Base-by-base conservation (phyloP, 352 stramenopile genomes). In the Pilasporangium apinafurcum region DNA sequence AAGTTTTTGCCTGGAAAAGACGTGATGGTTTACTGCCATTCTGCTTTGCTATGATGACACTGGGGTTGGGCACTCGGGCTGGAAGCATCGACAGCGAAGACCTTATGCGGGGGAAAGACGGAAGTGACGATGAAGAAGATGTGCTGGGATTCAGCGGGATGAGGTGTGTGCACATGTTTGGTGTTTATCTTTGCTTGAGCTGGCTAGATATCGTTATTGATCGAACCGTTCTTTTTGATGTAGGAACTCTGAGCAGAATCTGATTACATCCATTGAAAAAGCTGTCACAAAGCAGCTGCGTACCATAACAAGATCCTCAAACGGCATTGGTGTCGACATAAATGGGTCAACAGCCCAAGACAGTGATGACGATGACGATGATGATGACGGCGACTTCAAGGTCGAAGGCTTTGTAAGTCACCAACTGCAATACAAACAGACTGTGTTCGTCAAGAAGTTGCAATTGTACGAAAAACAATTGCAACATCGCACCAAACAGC, bases 381-480 rank as follows among this genome's bases (percentile, higher is more conserved):
- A 54, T 22, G 35, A 52, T 8, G 43, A 59, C 27, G 24, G 31
- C 16, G 38, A 56, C 40, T 37, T 47, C 12, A 61, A 50, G 24
- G 39, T 44, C 25, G 45, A 44, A 2, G 61, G 58, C 3, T 83
- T 84, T 32, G 28, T 73, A 36, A 67, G 68, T 47, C 68, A 74
- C 37, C 62, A 76, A 37, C 58, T 56, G 4, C 51, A 62, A 18
- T 70, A 71, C 13, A 57, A 67, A 28, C 56, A 76, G 24, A 55
- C 43, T 13, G 28, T 80, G 7, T 53, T 85, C 25, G 51, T 50
- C 24, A 83, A 84, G 51, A 79, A 80, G 32, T 49, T 87, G 7
- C 53, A 67, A 21, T 28, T 83, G 25, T 51, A 75, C 38, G 64
- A 80, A 28, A 75, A 76, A 35, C 62, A 83, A 31, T 44, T 84